phyloP scores from a whole-genome alignment of 2,329 filamentous ascomycete genomes.

The Periconia digitata region DNA sequence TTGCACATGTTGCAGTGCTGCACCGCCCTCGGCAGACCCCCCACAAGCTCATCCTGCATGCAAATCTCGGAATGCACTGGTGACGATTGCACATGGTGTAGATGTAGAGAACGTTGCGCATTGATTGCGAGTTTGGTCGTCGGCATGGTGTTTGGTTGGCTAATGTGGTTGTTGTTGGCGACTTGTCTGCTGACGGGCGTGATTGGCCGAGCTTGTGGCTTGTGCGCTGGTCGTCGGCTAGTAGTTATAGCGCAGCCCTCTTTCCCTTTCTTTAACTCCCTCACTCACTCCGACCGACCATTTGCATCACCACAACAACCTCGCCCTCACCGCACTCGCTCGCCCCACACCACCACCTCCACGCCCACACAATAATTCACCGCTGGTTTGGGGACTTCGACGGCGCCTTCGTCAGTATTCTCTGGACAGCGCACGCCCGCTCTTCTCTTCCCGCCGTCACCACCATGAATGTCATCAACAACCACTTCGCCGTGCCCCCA shows the following conservation, averaged over 20 bases:
- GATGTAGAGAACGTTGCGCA: no score
- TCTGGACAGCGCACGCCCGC: constrained; percentile 13
- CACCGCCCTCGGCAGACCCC: constrained; percentile 31
- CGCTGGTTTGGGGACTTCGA: background rate
- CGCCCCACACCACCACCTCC: background rate
- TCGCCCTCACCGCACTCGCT: background rate
- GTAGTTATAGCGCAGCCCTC: no score
- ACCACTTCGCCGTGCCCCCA: constrained; percentile 62
- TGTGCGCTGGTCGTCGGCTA: constrained; percentile 1
- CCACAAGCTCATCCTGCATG: constrained; percentile 1
- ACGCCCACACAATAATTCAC: background rate
- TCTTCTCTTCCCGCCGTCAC: constrained; percentile 26
- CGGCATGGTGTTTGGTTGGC: constrained; percentile 13
- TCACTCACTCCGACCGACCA: constrained; percentile 1
- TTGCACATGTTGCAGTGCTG: constrained; percentile 4
- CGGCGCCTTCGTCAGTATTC: background rate
- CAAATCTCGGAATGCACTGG: background rate
- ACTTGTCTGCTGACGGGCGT: background rate
- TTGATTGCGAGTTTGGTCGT: no score
- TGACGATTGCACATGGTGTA: background rate
- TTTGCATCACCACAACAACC: constrained; percentile 2
- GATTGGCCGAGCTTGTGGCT: constrained; percentile 2
- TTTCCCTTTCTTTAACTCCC: background rate
- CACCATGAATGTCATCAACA: constrained; percentile 63
- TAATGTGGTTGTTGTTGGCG: background rate